Conservation (phyloP, 2,329 filamentous ascomycete genomes). For the Aspergillus phoenicis region DNA sequence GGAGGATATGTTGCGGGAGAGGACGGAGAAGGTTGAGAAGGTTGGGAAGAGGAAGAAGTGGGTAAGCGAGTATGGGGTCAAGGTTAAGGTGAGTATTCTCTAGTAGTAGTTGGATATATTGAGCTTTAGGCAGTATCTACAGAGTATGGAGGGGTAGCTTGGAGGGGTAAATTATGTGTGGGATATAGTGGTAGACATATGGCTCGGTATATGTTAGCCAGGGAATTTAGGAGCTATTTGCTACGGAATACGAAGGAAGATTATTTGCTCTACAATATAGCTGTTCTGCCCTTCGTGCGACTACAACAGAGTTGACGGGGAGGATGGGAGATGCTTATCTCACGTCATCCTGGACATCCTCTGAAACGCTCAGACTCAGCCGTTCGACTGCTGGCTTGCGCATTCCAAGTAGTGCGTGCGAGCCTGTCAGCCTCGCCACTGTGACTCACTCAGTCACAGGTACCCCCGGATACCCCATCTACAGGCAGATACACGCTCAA, state of each 20-base stretch:
- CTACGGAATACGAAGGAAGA: too few relatives aligned
- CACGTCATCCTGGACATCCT: not conserved
- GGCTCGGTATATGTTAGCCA: too few relatives aligned
- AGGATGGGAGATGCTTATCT: not conserved
- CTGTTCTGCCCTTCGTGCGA: not conserved
- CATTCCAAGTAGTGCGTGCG: not conserved
- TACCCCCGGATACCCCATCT: not conserved
- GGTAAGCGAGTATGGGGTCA: constrained; percentile 48
- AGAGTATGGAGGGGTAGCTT: too few relatives aligned
- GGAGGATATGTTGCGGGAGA: constrained; percentile 43
- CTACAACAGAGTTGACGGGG: not conserved
- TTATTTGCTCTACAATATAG: too few relatives aligned
- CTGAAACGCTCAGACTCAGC: not conserved
- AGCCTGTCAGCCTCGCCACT: not conserved
- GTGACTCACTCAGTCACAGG: not conserved
- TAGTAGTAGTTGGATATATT: not conserved
- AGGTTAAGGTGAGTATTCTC: constrained; percentile 35
- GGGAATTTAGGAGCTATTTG: too few relatives aligned
- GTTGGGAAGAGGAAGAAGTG: constrained; percentile 64
- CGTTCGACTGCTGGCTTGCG: not conserved
- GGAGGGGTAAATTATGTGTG: too few relatives aligned
- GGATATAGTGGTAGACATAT: too few relatives aligned
- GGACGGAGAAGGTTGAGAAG: constrained; percentile 51
- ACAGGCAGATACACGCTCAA: not conserved
- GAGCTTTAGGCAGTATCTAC: not conserved